Percentiles rank a stretch among this genome's conserved stretches.
Conservation (phyloP, 2,329 filamentous ascomycete species). For the Phialocephala sp. region DNA sequence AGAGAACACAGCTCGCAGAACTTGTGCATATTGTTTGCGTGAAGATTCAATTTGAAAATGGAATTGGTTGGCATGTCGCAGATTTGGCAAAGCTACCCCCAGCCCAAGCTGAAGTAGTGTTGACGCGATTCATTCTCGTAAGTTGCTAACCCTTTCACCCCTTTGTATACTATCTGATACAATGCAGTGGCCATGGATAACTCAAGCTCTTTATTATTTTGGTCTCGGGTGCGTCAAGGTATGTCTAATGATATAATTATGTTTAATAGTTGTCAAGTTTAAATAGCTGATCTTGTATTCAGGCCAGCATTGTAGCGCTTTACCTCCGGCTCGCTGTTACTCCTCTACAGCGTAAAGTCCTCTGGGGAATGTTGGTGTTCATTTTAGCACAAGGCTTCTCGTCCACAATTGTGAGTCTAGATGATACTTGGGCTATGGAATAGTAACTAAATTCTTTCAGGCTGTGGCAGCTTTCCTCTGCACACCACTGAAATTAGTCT, state of each 20-base stretch:
- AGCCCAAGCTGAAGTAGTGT: slow-evolving; percentile 13
- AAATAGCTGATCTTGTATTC: too few species aligned
- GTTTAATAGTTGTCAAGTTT: too few species aligned
- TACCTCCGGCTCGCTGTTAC: slow-evolving; percentile 22
- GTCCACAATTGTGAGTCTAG: slow-evolving; percentile 19
- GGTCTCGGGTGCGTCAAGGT: slow-evolving; percentile 21
- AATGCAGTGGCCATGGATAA: slow-evolving; percentile 26
- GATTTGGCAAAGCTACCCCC: slow-evolving; percentile 16
- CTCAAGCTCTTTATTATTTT: slow-evolving; percentile 26
- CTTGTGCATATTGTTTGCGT: slow-evolving; percentile 14
- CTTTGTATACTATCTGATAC: not conserved
- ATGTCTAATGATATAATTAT: too few species aligned
- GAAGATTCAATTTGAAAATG: slow-evolving; percentile 20
- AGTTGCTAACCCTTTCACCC: not conserved
- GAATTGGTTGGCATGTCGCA: slow-evolving; percentile 23
- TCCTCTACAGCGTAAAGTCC: slow-evolving; percentile 19
- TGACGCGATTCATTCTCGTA: slow-evolving; percentile 20
- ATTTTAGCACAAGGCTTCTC: slow-evolving; percentile 17
- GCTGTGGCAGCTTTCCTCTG: slow-evolving; percentile 21
- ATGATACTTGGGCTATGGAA: not conserved
- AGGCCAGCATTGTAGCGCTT: slow-evolving; percentile 21
- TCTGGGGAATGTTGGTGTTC: slow-evolving; percentile 14
- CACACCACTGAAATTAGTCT: slow-evolving; percentile 20
- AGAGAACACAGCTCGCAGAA: slow-evolving; percentile 5
- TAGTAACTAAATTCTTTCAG: not conserved